These are phyloP conservation scores for Pneumocystis wakefieldiae DNA, from an alignment of 1,139 yeast species.

Conservation along the genomic window DNA sequence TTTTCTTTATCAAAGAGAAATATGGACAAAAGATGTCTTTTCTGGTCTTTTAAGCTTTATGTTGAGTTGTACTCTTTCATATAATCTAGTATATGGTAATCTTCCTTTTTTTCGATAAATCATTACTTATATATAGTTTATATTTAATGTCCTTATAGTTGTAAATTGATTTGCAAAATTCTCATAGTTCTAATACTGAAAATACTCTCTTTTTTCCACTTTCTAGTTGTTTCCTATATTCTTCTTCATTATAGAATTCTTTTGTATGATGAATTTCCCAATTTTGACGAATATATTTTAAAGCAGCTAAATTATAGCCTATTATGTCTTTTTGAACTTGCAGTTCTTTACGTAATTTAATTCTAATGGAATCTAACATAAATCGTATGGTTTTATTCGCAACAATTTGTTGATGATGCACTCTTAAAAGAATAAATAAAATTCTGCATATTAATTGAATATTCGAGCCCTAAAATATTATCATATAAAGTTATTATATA, in stretches of 20 bases:
- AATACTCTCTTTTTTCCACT: conserved; percentile 52
- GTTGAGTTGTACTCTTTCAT: conserved; percentile 14
- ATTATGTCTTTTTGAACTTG: conserved; percentile 40
- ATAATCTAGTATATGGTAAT: conserved; percentile 13
- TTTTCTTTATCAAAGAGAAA: conserved; percentile 2
- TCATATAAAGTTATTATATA: background rate
- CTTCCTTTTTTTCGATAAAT: background rate
- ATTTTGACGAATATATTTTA: conserved; percentile 54
- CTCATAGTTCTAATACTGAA: conserved; percentile 15
- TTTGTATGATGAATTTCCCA: conserved; percentile 66
- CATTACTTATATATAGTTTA: background rate
- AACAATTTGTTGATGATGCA: conserved; percentile 56
- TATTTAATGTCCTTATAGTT: background rate
- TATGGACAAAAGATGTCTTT: conserved; percentile 12
- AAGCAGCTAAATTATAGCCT: conserved; percentile 81
- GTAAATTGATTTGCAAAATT: background rate
- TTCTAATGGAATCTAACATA: conserved; percentile 24
- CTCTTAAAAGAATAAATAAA: conserved; percentile 53
- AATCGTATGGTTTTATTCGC: conserved; percentile 27
- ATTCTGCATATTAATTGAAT: conserved; percentile 58
- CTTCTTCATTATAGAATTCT: conserved; percentile 59
- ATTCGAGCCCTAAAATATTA: conserved; percentile 23
- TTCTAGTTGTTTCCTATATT: conserved; percentile 41
- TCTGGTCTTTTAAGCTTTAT: conserved; percentile 14
- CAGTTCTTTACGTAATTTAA: conserved; percentile 31